Evolutionary conservation across 306 rosid species (phyloP).

Genomic region (Lotus japonicus): DNA sequence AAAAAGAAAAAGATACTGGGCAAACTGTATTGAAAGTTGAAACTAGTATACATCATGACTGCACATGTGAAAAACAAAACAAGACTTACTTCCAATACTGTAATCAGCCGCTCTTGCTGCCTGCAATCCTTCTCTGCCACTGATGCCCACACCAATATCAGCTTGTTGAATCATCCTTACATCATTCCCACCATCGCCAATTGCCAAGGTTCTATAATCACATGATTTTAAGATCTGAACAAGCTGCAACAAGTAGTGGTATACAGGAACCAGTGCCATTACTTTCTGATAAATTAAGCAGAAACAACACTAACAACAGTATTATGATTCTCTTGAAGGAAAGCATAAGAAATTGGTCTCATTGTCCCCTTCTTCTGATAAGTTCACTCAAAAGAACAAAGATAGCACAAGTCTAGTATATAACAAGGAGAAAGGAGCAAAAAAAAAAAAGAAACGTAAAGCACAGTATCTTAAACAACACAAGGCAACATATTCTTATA

Average conservation of each 20-base stretch:
- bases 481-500: not conserved
- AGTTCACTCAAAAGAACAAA: constrained; percentile 7
- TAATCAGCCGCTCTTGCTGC: constrained; percentile 99
- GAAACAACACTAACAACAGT: constrained; percentile 16
- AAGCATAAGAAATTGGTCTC: constrained; percentile 1
- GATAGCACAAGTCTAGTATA: not conserved
- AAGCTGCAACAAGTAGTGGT: constrained; percentile 59
- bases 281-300: constrained; percentile 1
- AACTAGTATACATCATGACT: constrained; percentile 1
- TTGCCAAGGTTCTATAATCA: constrained; percentile 91
- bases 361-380: not conserved
- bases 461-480: constrained; percentile 13
- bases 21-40: not conserved
- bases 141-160: constrained; percentile 96
- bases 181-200: constrained; percentile 99
- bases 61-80: not conserved
- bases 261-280: constrained; percentile 11
- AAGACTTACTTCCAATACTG: constrained; percentile 84
- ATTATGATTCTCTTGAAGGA: not conserved
- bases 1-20: not conserved
- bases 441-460: not conserved
- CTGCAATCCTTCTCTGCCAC: constrained; percentile 99
- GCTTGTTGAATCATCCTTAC: constrained; percentile 99
- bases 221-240: constrained; percentile 87
- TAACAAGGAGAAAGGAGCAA: constrained; percentile 10